Base-by-base conservation (phyloP, 148 eudicot species). In the Fagopyrum tataricum region DNA sequence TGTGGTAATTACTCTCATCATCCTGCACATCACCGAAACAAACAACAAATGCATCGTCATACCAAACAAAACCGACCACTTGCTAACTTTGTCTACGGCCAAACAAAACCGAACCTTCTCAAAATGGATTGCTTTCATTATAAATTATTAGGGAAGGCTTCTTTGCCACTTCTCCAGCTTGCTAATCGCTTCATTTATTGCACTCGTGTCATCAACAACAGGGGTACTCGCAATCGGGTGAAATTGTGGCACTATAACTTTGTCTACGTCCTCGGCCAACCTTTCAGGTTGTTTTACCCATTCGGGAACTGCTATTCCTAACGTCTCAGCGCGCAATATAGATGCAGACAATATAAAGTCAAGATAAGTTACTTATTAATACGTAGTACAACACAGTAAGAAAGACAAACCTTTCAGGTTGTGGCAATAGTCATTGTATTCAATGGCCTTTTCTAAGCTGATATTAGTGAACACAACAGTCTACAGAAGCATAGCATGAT, bases 111-210 rank as follows among this genome's bases (percentile, higher is more conserved):
- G 73, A 26, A 93, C 98, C 97, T 93, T 93, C 83, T 93, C 98
- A 83, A n/a, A n/a, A n/a, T n/a, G n/a, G n/a, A 93, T 89, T 15
- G 97, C 90, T 73, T 91, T 91, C 98, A 93, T 87, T 88, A 76
- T 89, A 84, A 84, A 93, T n/a, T 82, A 83, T 10, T 89, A 76
- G 21, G 81, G 85, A 78, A 93, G 74, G 72, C 62, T 81, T 68
- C 68, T 77, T 44, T 82, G 72, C 66, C 76, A 79, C 68, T 75
- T 73, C 72, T 88, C 95, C 79, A 93, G 73, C 85, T 83, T 88
- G 72, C 68, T 61, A 71, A 85, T 79, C 41, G 91, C 80, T 51
- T 91, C 91, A 72, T 86, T 76, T 21, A 93, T 93, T n/a, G n/a
- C n/a, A n/a, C n/a, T n/a, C n/a, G n/a, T n/a, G 42, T 90, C 89